Evolutionary conservation across 1,284 basidiomycete species (phyloP).

Genomic region (Ceratobasidium sp.): DNA sequence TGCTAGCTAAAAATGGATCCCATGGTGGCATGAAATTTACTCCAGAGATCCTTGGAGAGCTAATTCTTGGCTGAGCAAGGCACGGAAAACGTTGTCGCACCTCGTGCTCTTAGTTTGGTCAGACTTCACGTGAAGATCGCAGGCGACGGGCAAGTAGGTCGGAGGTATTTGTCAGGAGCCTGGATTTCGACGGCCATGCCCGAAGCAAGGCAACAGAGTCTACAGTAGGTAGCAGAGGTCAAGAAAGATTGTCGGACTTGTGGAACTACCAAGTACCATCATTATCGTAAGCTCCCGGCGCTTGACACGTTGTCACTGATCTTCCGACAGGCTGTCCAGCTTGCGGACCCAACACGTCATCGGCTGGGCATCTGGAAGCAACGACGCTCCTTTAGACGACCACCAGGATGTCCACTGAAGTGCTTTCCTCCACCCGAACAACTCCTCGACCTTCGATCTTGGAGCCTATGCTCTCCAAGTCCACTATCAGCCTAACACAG

Average conservation of each 20-base stretch:
- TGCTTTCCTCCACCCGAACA: conserved; percentile 9
- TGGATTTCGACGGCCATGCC: not conserved
- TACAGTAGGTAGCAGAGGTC: not conserved
- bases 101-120: not conserved
- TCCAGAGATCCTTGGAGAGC: too few relatives aligned
- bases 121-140: not conserved
- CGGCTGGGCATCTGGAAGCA: not conserved
- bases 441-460: not conserved
- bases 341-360: not conserved
- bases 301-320: conserved; percentile 33
- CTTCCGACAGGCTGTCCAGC: not conserved
- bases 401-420: conserved; percentile 21
- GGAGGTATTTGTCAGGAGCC: not conserved
- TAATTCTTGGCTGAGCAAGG: too few relatives aligned
- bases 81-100: too few relatives aligned
- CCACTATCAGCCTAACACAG: conserved; percentile 10
- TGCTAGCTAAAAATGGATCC: too few relatives aligned
- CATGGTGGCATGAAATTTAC: too few relatives aligned
- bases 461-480: conserved; percentile 15
- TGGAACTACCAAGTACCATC: conserved; percentile 7
- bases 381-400: not conserved
- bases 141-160: not conserved
- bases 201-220: conserved; percentile 7
- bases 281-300: not conserved
- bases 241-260: not conserved